phyloP scores from a whole-genome alignment of 2,329 filamentous ascomycete species.

The Lecanicillium sp. region DNA sequence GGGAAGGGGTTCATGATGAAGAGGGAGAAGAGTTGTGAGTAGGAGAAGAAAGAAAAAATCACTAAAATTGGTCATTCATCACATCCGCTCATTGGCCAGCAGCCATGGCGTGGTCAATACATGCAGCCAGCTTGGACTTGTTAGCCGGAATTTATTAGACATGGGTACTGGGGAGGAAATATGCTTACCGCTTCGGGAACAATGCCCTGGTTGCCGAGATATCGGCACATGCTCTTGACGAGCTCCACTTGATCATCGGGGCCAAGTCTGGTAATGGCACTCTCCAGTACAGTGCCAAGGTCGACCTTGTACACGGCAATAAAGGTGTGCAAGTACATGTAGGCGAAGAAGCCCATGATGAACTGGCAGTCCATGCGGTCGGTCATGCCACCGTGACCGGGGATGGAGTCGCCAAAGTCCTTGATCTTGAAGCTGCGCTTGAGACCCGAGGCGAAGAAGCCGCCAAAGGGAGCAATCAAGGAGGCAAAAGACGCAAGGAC shows the following conservation, averaged over 20 bases:
- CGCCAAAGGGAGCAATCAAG: constrained; percentile 92
- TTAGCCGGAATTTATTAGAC: too few species aligned
- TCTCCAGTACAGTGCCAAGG: constrained; percentile 83
- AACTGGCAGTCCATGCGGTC: constrained; percentile 99
- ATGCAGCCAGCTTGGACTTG: constrained; percentile 5
- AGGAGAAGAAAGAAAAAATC: constrained; percentile 1
- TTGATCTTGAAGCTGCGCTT: constrained; percentile 99
- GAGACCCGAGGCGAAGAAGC: constrained; percentile 94
- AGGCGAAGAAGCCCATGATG: constrained; percentile 98
- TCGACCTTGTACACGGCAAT: constrained; percentile 82
- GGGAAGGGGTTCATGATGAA: neutral
- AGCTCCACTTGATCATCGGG: constrained; percentile 85
- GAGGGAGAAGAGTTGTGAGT: neutral
- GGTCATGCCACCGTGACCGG: constrained; percentile 94
- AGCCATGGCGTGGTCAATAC: constrained; percentile 14
- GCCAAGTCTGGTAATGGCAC: constrained; percentile 81
- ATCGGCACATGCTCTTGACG: constrained; percentile 57
- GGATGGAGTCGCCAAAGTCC: constrained; percentile 97
- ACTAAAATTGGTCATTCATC: constrained; percentile 7
- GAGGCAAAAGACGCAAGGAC: constrained; percentile 90
- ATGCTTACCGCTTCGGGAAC: constrained; percentile 25
- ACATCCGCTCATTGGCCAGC: constrained; percentile 5
- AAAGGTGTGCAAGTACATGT: constrained; percentile 98
- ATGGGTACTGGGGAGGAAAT: too few species aligned
- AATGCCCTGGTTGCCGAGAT: constrained; percentile 58